Base-by-base conservation (phyloP, 345 rosid genomes). In the Lumnitzera littorea region DNA sequence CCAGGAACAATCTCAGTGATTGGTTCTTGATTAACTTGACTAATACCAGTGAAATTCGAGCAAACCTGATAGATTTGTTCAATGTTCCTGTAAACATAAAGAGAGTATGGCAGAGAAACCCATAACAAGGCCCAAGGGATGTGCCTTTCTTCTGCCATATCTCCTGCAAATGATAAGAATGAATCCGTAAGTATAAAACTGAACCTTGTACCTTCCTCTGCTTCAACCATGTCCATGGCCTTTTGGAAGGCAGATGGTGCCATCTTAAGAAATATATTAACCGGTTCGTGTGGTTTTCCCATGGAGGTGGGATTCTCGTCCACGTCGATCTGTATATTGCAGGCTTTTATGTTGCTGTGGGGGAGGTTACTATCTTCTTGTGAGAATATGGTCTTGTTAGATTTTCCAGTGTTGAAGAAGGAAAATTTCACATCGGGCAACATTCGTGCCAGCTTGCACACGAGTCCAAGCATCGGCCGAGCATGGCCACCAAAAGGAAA, bases 401-500 rank as follows among this genome's bases (percentile, higher is more conserved):
- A 80, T 16, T 67, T 46, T 0, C 41, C 27, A 1, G 81, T 82
- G 83, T 60, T 79, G 23, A 85, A 66, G 72, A 88, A 84, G 15
- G 94, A 84, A 64, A 91, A 91, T 0, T 54, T 31, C 0, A 69
- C 70, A 20, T 66, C 36, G 2, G 86, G 86, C 57, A 79, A 12
- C 0, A 79, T 62, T 6, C 55, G 15, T 31, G 91, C 91, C 12
- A 88, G 64, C 57, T 69, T 76, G 48, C 61, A 60, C 1, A 71
- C 72, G 24, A 88, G 63, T 51, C 78, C 43, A 12, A 82, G 72
- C 54, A 84, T 79, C 16, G 91, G 69, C 53, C 75, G 48, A 0
- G 80, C 80, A 60, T 88, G 94, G 62, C 79, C 67, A 24, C 81
- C 75, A 29, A 79, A 84, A 15, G 89, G 89, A 63, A 85, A 88